These are phyloP conservation scores for Colletotrichum sidae DNA, from an alignment of 2,329 filamentous ascomycete genomes.

Conservation along the genomic window DNA sequence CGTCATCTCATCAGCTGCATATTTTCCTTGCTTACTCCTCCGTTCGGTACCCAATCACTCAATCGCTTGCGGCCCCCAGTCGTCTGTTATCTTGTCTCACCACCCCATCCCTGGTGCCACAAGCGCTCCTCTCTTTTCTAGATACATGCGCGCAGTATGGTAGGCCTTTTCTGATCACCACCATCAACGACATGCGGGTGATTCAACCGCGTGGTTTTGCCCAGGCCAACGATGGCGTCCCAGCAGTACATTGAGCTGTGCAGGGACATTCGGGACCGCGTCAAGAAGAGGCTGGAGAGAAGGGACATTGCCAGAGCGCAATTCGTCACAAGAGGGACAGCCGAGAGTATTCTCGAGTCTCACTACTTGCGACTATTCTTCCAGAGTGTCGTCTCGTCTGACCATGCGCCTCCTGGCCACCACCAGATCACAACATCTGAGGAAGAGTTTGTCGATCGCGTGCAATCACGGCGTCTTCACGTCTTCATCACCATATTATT, in stretches of 20 bases:
- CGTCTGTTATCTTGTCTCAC: too few relatives aligned
- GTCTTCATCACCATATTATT: not conserved
- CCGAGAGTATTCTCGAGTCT: not conserved
- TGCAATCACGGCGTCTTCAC: not conserved
- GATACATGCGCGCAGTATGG: not conserved
- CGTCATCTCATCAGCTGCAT: too few relatives aligned
- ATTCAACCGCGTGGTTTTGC: not conserved
- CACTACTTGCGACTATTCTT: not conserved
- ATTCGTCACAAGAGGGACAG: not conserved
- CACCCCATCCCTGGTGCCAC: too few relatives aligned
- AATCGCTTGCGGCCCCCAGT: too few relatives aligned
- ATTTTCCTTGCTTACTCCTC: too few relatives aligned
- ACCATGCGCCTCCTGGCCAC: too few relatives aligned
- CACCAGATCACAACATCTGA: not conserved
- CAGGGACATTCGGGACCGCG: not conserved
- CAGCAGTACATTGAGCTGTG: conserved; percentile 7
- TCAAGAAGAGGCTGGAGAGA: not conserved
- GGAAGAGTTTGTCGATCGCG: not conserved
- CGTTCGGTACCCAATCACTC: too few relatives aligned
- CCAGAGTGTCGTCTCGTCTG: not conserved
- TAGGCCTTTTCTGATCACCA: not conserved
- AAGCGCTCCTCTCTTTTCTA: too few relatives aligned
- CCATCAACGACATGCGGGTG: not conserved
- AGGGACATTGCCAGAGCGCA: not conserved
- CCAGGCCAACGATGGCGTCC: conserved; percentile 2